Evolutionary conservation across 176 grass and related monocot species (phyloP), one percentile per base, ranked within the genome.

Genomic region (Bonia amplexicaulis): DNA sequence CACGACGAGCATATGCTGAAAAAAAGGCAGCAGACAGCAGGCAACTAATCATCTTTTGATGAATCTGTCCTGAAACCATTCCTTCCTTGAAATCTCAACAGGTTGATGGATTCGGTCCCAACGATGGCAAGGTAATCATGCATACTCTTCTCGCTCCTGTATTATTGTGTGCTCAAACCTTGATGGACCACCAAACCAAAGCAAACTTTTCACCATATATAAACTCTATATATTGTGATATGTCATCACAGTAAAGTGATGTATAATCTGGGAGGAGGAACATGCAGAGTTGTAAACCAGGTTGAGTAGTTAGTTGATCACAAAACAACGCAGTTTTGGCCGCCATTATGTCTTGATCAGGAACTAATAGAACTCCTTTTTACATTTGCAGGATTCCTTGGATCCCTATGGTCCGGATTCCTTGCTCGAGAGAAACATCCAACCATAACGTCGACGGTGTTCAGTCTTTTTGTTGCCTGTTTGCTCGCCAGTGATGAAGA

Each of bases 371-470:
- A 65, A 52, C 22, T 20, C 17, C 7, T 14, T 68, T 73, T 83
- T n/a, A 2, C 48, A 2, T 83, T 60, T 33, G 42, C 89, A 87
- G 85, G 85, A 20, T 70, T 41, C 74, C 23, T 90, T 59, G 88
- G 84, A 90, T 87, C 73, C 79, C 66, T 68, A 48, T 19, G 31
- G 62, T n/a, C 82, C 12, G 85, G 89, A 90, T 90, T 83, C 85
- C 74, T 45, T 69, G 74, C 74, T 37, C 9, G 29, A 68, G 80
- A 69, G 80, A 90, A 87, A 27, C 74, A 61, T 69, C 84, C 80
- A 87, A 83, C 67, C 80, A 61, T 44, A 59, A 64, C 19, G 74
- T 61, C 59, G 74, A 87, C 74, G 51, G 2, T 35, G 80, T 87
- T 51, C 68, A 5, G 44, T 80, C 33, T 40, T 41, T 73, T 47